Base-by-base conservation (phyloP, 768 basidiomycete genomes). In the Pisolithus sp. region DNA sequence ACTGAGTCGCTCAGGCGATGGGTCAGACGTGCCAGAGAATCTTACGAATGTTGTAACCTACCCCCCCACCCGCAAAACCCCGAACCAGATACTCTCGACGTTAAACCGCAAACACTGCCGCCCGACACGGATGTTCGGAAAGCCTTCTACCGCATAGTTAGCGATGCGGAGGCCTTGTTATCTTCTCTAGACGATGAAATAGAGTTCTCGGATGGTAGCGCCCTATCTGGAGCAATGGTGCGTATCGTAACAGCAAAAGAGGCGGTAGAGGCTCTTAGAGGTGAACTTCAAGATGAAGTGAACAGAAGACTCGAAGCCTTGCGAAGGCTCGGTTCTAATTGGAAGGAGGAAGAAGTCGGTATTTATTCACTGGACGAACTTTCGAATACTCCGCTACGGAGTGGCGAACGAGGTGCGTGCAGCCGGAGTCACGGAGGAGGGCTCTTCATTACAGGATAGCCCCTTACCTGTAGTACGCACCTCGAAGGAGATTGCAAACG, bases 201-300 rank as follows among this genome's bases (percentile, higher is more conserved):
- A 4, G 42, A 62, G 57, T 17, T 59, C 45, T 55, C 59, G 2
- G 62, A 59, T 6, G 28, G 31, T 6, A 57, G 31, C 7, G 43
- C 38, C 24, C 40, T 70, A 1, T 69, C 75, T 0, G 84, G 80
- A 2, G 73, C 78, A 1, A 56, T 81, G 34, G 83, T 78, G 2
- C 71, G 85, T 26, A 65, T 84, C 15, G 48, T 78, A 9, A 68
- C 76, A 0, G 78, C 79, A 1, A 71, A 79, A 53, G 68, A 71
- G 9, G 72, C 80, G 0, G 73, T 85, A 8, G 71, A 75, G 26
- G 66, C 73, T 2, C 66, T 90, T n/a, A 68, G 74, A 37, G 68
- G 70, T 41, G 86, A 90, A 60, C 62, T 90, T 40, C 73, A 81
- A 54, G 57, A 60, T 7, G 85, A 89, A 62, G 73, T 74, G 17